Conservation (phyloP, 1,284 basidiomycete genomes). For the Pascua guehoae region DNA sequence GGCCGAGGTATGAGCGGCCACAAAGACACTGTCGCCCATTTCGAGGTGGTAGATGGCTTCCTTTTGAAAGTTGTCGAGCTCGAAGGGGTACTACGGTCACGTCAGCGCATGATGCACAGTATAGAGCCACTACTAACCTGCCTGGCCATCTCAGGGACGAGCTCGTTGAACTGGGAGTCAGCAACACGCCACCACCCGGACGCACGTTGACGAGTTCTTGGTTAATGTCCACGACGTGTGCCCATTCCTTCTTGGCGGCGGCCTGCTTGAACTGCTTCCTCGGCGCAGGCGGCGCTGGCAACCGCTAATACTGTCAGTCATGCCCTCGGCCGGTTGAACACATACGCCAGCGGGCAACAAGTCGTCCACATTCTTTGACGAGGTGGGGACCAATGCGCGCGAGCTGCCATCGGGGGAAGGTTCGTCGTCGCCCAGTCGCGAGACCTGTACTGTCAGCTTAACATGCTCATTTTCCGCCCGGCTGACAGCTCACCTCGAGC, state of each 20-base stretch:
- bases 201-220: constrained; percentile 72
- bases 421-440: constrained; percentile 34
- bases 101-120: constrained; percentile 1
- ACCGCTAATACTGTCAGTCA: constrained; percentile 29
- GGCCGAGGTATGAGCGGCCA: constrained; percentile 97
- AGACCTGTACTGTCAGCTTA: constrained; percentile 14
- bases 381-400: constrained; percentile 5
- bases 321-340: background rate
- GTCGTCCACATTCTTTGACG: constrained; percentile 66
- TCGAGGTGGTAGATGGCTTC: constrained; percentile 98
- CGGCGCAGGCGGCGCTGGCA: constrained; percentile 45
- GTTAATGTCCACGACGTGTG: constrained; percentile 92
- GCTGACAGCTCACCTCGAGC: constrained; percentile 20
- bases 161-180: constrained; percentile 44
- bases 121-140: constrained; percentile 22
- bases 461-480: background rate
- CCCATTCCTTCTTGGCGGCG: constrained; percentile 88
- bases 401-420: constrained; percentile 12
- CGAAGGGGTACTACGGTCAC: constrained; percentile 68
- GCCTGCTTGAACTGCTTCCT: constrained; percentile 34
- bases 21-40: constrained; percentile 96
- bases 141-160: constrained; percentile 50
- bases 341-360: constrained; percentile 74
- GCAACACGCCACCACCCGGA: background rate
- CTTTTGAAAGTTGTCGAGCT: constrained; percentile 89